A percentile compares a stretch with the other conserved stretches of the same genome.
These are phyloP conservation scores for Nakazawaea holstii DNA, from an alignment of 805 yeast species.

Conservation along the genomic window DNA sequence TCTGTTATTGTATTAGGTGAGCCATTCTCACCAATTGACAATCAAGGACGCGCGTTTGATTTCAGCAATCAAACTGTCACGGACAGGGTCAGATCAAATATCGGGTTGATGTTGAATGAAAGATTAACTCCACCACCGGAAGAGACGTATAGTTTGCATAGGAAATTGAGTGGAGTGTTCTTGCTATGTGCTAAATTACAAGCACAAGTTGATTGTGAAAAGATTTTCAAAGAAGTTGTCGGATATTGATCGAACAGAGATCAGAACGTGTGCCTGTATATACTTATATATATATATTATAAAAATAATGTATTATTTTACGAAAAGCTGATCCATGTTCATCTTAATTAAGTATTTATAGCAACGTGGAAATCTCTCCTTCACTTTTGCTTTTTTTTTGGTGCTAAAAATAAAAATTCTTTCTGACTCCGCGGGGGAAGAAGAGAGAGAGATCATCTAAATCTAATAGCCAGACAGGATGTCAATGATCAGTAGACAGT, in stretches of 20 bases:
- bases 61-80: conserved; percentile 87
- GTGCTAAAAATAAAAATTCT: no score
- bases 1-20: conserved; percentile 89
- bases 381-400: no score
- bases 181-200: conserved; percentile 79
- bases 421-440: no score
- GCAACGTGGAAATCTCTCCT: no score
- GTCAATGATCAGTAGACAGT: no score
- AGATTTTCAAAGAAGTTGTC: conserved; percentile 71
- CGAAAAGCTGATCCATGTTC: no score
- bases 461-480: no score
- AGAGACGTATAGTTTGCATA: conserved; percentile 93
- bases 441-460: no score
- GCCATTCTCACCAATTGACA: conserved; percentile 64
- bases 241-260: conserved; percentile 28
- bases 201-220: conserved; percentile 78
- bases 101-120: conserved; percentile 85
- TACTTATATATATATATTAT: no score
- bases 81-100: conserved; percentile 84
- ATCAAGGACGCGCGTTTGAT: conserved; percentile 51
- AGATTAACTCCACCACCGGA: conserved; percentile 97
- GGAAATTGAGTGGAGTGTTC: conserved; percentile 93
- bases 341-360: no score
- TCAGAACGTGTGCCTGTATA: no score
- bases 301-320: no score